Percentiles rank a stretch among this genome's conserved stretches.
Evolutionary conservation across 495 filamentous ascomycete species (phyloP).

Genomic region (Mytilinidion resinicola): DNA sequence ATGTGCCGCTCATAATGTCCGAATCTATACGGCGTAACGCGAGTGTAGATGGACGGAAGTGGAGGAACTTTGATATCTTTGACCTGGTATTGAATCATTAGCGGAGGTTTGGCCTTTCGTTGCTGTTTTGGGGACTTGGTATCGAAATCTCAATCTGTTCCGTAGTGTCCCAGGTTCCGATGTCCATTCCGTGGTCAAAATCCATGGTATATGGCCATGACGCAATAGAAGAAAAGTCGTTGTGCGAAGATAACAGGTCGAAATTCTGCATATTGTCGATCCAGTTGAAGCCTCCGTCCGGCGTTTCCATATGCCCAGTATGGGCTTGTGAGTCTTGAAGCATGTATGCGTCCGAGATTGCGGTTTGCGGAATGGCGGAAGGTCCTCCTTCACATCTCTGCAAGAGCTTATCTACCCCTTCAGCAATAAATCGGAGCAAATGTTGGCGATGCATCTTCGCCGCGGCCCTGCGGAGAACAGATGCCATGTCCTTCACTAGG

Average conservation of each 20-base stretch:
- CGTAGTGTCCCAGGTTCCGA: no score
- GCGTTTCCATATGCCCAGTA: not conserved
- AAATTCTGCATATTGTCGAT: not conserved
- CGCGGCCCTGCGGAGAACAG: no score
- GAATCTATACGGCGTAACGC: conserved; percentile 9
- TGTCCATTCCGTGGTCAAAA: no score
- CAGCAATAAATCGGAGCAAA: no score
- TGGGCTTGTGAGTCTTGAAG: no score
- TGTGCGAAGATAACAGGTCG: not conserved
- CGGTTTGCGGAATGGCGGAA: no score
- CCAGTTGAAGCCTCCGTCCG: not conserved
- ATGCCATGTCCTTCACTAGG: not conserved
- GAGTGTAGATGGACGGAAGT: conserved; percentile 5
- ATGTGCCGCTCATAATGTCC: conserved; percentile 32
- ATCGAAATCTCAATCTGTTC: no score
- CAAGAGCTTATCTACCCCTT: no score
- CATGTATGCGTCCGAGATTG: no score
- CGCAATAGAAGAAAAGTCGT: not conserved
- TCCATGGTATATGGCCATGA: not conserved
- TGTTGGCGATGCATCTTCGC: no score
- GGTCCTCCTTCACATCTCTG: no score
- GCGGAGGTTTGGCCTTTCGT: not conserved
- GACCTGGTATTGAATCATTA: conserved; percentile 34
- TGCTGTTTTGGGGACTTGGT: no score
- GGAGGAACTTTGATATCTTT: conserved; percentile 38